Evolutionary conservation across 176 grass and related monocot species (phyloP).

Genomic region (Metroxylon sagu): DNA sequence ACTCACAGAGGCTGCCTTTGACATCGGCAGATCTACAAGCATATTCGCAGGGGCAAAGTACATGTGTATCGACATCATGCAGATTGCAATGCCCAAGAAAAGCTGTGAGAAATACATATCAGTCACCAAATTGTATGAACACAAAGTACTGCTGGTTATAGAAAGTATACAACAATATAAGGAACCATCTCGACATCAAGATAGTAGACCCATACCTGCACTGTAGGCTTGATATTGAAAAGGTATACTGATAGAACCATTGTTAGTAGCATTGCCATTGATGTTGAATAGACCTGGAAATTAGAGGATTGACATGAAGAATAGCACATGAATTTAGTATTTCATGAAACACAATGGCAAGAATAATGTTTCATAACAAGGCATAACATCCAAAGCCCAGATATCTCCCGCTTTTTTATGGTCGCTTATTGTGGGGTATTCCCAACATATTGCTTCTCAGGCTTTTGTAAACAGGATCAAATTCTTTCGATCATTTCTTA

Average conservation of each 20-base stretch:
- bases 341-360: too few relatives aligned
- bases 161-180: too few relatives aligned
- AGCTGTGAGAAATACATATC: conserved; percentile 41
- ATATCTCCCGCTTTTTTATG: too few relatives aligned
- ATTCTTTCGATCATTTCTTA: too few relatives aligned
- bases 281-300: conserved; percentile 89
- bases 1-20: neutral
- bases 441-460: too few relatives aligned
- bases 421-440: too few relatives aligned
- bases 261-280: conserved; percentile 96
- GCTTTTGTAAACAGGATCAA: too few relatives aligned
- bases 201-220: conserved; percentile 45
- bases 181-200: too few relatives aligned
- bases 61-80: conserved; percentile 94
- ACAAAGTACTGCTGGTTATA: too few relatives aligned
- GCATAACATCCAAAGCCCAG: too few relatives aligned
- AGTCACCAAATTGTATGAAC: too few relatives aligned
- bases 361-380: too few relatives aligned
- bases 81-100: conserved; percentile 88
- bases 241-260: conserved; percentile 86
- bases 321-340: neutral
- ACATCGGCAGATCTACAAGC: conserved; percentile 59
- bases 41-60: conserved; percentile 84
- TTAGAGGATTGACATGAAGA: neutral
- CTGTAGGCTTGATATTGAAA: conserved; percentile 73